Evolutionary conservation across 495 filamentous ascomycete genomes (phyloP).

Genomic region (Mycothermus thermophilus): DNA sequence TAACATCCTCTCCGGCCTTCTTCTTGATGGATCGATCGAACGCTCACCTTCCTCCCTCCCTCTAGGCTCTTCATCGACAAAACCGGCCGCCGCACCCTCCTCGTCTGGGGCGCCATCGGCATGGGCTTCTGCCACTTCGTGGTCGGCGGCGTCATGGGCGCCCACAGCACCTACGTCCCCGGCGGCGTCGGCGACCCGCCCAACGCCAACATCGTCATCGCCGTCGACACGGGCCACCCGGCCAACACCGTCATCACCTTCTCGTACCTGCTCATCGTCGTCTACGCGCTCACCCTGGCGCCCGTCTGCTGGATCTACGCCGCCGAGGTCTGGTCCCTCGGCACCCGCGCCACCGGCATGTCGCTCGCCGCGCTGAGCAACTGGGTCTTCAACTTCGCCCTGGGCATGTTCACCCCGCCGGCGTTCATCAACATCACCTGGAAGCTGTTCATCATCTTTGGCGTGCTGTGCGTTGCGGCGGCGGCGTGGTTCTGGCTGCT

Average conservation of each 20-base stretch:
- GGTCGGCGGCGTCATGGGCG: slow-evolving; percentile 43
- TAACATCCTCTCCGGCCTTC: neutral
- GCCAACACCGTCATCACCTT: slow-evolving; percentile 59
- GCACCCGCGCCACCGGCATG: slow-evolving; percentile 61
- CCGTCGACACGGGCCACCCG: slow-evolving; percentile 40
- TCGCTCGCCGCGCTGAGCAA: slow-evolving; percentile 52
- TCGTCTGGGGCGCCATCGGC: slow-evolving; percentile 53
- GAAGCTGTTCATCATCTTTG: slow-evolving; percentile 64
- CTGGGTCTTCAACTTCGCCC: slow-evolving; percentile 66
- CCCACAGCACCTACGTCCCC: slow-evolving; percentile 32
- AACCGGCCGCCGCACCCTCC: slow-evolving; percentile 55
- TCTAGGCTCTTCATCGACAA: slow-evolving; percentile 51
- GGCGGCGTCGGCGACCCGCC: slow-evolving; percentile 39
- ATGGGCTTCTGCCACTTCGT: slow-evolving; percentile 61
- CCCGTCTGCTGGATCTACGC: slow-evolving; percentile 64
- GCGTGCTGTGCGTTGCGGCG: slow-evolving; percentile 50
- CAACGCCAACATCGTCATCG: slow-evolving; percentile 53
- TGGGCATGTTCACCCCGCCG: slow-evolving; percentile 57
- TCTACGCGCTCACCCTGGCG: slow-evolving; percentile 57
- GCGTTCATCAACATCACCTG: slow-evolving; percentile 60
- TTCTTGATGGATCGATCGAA: neutral
- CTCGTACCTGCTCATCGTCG: slow-evolving; percentile 56
- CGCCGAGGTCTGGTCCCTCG: slow-evolving; percentile 61
- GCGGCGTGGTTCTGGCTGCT: slow-evolving; percentile 51
- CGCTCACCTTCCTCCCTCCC: neutral